phyloP scores from a whole-genome alignment of 2,329 filamentous ascomycete species.

The Phaeosphaeriaceae sp. region DNA sequence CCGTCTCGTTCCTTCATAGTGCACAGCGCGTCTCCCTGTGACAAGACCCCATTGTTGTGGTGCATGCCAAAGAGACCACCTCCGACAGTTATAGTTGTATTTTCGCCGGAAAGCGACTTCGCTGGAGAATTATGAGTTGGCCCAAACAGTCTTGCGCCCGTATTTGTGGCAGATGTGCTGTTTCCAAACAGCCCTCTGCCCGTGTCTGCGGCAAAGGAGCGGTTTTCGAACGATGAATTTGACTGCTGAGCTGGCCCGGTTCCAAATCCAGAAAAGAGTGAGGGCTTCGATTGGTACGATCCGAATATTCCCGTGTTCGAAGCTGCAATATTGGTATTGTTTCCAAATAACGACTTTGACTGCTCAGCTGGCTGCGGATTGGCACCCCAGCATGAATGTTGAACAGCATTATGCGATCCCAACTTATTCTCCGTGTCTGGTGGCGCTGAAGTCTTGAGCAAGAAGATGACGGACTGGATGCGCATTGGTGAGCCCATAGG shows the following conservation, averaged over 20 bases:
- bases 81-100: background rate
- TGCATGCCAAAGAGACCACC: background rate
- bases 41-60: background rate
- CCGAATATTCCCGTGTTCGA: background rate
- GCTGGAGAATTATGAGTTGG: background rate
- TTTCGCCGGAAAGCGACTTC: background rate
- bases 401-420: background rate
- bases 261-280: background rate
- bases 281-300: background rate
- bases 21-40: background rate
- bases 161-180: background rate
- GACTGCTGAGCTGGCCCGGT: background rate
- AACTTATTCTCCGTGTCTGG: background rate
- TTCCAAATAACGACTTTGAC: background rate
- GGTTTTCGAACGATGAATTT: background rate
- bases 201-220: background rate
- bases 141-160: background rate
- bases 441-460: background rate
- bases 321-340: background rate
- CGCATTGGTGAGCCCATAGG: constrained; percentile 15
- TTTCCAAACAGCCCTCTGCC: background rate
- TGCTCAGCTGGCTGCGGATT: background rate
- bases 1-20: background rate
- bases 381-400: background rate
- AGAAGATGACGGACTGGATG: background rate